These are phyloP conservation scores for Escovopsis sp. DNA, from an alignment of 2,329 filamentous ascomycete species.

Conservation along the genomic window DNA sequence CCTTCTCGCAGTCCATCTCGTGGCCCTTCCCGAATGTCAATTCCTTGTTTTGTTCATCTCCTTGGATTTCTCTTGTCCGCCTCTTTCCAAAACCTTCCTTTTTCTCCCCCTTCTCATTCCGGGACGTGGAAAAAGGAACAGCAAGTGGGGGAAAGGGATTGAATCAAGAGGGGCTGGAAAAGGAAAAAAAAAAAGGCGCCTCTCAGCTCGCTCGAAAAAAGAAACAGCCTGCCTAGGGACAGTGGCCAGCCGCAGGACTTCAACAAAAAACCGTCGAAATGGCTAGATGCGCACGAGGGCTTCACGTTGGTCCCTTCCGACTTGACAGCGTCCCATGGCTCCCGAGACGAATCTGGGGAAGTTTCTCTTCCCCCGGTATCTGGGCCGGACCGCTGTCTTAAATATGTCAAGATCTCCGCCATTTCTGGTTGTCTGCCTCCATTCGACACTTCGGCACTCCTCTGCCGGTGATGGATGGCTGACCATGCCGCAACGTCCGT, in stretches of 20 bases:
- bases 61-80: no score
- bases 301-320: neutral
- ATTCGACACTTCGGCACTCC: constrained; percentile 5
- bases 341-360: constrained; percentile 3
- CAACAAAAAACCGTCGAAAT: neutral
- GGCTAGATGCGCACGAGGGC: no score
- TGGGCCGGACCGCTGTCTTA: constrained; percentile 1
- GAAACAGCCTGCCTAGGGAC: no score
- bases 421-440: neutral
- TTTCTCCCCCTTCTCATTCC: no score
- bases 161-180: no score
- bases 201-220: no score
- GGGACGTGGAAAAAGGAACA: no score
- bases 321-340: neutral
- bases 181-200: no score
- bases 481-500: neutral
- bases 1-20: neutral
- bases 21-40: constrained; percentile 1
- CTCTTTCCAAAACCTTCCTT: no score
- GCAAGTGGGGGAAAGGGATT: no score
- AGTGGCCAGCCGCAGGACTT: no score
- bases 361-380: neutral
- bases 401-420: neutral
- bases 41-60: neutral
- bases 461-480: constrained; percentile 3